A percentile compares a stretch with the other conserved stretches of the same genome.
phyloP scores from a whole-genome alignment of 73 alveolate species.

The Paramecium tetraurelia region DNA sequence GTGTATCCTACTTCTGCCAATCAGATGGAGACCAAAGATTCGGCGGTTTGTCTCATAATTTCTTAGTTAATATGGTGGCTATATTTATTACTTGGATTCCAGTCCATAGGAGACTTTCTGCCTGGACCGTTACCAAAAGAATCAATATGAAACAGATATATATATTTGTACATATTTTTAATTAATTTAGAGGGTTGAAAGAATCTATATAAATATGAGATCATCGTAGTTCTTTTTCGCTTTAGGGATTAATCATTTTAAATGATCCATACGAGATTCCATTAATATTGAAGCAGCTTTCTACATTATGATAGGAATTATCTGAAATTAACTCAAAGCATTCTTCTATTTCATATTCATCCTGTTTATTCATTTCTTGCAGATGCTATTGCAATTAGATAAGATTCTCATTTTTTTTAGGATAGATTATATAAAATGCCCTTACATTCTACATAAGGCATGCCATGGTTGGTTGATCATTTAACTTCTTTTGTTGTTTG shows the following conservation, averaged over 20 bases:
- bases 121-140: conserved; percentile 74
- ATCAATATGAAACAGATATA: neutral
- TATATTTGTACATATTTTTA: neutral
- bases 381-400: neutral
- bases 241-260: neutral
- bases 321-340: neutral
- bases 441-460: neutral
- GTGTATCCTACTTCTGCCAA: conserved; percentile 77
- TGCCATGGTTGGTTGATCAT: neutral
- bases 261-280: neutral
- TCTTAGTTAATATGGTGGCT: conserved; percentile 79
- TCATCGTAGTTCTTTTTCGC: neutral
- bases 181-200: neutral
- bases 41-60: conserved; percentile 69
- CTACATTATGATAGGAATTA: neutral
- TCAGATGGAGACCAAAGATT: conserved; percentile 70
- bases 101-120: conserved; percentile 82
- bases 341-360: neutral
- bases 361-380: neutral
- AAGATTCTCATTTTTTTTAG: neutral
- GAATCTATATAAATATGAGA: neutral
- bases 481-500: neutral
- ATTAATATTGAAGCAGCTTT: neutral
- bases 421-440: neutral
- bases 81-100: conserved; percentile 87